These are phyloP conservation scores for Colletotrichum spaethianum DNA, from an alignment of 2,329 filamentous ascomycete species.

Conservation along the genomic window DNA sequence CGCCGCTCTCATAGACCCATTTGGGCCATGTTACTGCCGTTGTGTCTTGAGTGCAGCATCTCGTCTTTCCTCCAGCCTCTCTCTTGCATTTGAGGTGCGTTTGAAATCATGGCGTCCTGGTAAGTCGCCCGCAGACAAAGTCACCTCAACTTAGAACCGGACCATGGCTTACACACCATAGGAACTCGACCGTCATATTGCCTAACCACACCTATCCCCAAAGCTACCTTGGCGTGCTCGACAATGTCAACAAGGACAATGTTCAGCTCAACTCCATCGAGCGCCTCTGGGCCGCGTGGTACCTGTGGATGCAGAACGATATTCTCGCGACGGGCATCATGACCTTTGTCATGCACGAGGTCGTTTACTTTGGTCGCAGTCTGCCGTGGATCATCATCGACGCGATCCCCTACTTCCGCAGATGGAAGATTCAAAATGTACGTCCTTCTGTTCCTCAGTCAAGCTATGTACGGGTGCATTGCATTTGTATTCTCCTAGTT, in stretches of 20 bases:
- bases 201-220: conserved; percentile 62
- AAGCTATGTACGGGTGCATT: too few species aligned
- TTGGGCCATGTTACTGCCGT: neutral
- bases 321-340: conserved; percentile 96
- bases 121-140: neutral
- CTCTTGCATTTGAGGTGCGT: neutral
- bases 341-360: conserved; percentile 96
- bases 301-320: conserved; percentile 98
- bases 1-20: neutral
- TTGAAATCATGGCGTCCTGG: conserved; percentile 32
- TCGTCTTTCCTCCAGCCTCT: neutral
- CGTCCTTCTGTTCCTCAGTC: conserved; percentile 48
- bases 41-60: neutral
- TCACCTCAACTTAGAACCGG: neutral
- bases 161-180: conserved; percentile 44
- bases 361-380: conserved; percentile 92
- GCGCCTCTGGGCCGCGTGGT: conserved; percentile 95
- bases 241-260: conserved; percentile 80
- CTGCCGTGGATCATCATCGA: conserved; percentile 96
- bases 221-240: conserved; percentile 70
- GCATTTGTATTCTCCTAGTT: neutral
- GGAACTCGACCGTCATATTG: conserved; percentile 65
- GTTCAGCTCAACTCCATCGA: conserved; percentile 89
- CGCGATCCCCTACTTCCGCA: conserved; percentile 87
- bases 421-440: conserved; percentile 94